phyloP scores from a whole-genome alignment of 2,329 filamentous ascomycete genomes.

The Furcasterigmium furcatum region DNA sequence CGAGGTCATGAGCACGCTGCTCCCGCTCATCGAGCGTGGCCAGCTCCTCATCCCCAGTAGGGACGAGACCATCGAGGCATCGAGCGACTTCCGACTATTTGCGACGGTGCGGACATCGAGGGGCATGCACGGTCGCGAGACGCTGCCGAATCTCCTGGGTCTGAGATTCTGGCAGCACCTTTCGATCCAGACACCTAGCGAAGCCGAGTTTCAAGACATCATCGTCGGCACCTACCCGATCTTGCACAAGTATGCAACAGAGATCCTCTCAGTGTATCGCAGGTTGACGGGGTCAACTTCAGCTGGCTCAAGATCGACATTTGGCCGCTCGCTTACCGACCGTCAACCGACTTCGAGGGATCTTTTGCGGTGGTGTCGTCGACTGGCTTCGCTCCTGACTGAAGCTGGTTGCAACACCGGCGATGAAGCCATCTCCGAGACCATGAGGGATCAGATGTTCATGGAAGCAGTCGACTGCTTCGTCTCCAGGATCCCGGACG shows the following conservation, averaged over 20 bases:
- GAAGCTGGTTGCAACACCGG: conserved; percentile 59
- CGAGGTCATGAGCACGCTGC: conserved; percentile 88
- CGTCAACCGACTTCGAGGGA: conserved; percentile 69
- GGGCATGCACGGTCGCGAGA: conserved; percentile 64
- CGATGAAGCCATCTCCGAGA: conserved; percentile 69
- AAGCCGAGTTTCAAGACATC: conserved; percentile 71
- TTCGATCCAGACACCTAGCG: conserved; percentile 61
- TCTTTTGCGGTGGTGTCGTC: conserved; percentile 85
- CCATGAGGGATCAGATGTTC: conserved; percentile 78
- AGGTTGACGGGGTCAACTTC: conserved; percentile 42
- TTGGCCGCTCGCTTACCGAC: conserved; percentile 38
- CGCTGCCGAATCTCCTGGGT: conserved; percentile 73
- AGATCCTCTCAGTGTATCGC: conserved; percentile 57
- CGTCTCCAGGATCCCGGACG: conserved; percentile 72
- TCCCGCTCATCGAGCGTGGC: conserved; percentile 89
- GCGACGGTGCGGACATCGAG: conserved; percentile 81
- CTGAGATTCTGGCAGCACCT: conserved; percentile 82
- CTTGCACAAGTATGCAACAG: conserved; percentile 59
- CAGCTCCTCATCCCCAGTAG: conserved; percentile 87
- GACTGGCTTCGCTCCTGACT: conserved; percentile 65
- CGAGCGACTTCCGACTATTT: conserved; percentile 83
- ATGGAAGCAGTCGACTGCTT: conserved; percentile 94
- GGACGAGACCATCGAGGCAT: conserved; percentile 79
- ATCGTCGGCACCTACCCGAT: conserved; percentile 68
- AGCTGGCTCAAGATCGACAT: conserved; percentile 29